Evolutionary conservation across 257 asterid species (phyloP).

Genomic region (Capsicum pubescens): DNA sequence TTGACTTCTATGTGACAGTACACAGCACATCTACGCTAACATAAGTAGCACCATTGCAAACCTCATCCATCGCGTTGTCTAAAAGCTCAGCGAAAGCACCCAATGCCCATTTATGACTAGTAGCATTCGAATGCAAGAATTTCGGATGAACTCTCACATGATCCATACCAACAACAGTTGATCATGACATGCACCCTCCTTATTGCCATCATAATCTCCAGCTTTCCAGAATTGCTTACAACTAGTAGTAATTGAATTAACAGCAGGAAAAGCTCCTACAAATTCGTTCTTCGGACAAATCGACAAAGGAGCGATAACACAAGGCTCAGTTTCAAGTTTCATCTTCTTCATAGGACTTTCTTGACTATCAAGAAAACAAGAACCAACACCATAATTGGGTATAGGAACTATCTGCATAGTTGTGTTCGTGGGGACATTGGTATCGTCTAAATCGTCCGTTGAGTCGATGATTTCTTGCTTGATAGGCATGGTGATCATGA

Average conservation of each 20-base stretch:
- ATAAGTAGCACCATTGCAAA: slow-evolving; percentile 67
- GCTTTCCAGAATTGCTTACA: slow-evolving; percentile 23
- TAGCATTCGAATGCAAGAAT: slow-evolving; percentile 90
- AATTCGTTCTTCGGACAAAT: background rate
- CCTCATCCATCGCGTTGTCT: slow-evolving; percentile 85
- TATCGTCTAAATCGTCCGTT: background rate
- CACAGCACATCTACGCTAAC: slow-evolving; percentile 57
- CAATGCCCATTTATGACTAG: slow-evolving; percentile 90
- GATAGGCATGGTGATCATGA: background rate
- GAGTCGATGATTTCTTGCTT: slow-evolving; percentile 16
- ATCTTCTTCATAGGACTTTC: background rate
- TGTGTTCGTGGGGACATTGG: background rate
- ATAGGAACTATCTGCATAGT: background rate
- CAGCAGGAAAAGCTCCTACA: slow-evolving; percentile 48
- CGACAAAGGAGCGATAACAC: background rate
- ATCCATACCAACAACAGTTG: slow-evolving; percentile 64
- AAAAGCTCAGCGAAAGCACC: slow-evolving; percentile 96
- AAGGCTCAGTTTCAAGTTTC: background rate
- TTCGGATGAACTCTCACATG: slow-evolving; percentile 73
- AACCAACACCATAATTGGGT: background rate
- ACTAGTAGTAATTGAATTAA: background rate
- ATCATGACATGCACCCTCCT: background rate
- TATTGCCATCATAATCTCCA: slow-evolving; percentile 26
- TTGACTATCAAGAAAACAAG: background rate
- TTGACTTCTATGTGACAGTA: background rate